Conservation (phyloP, 805 yeast genomes). For the Naumovozyma baii region DNA sequence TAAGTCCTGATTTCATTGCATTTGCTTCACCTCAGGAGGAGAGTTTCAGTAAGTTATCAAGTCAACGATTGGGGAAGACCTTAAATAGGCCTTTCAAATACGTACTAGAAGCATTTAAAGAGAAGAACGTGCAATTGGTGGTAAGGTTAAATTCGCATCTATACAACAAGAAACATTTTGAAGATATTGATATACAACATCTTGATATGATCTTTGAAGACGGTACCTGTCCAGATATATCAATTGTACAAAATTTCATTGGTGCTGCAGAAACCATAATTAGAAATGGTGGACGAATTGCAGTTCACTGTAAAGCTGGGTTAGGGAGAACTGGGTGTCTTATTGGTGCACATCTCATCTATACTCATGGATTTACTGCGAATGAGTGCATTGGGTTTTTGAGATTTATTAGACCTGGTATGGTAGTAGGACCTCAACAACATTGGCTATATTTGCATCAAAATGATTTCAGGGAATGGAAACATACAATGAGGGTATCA, state of each 20-base stretch:
- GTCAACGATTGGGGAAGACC: constrained; percentile 10
- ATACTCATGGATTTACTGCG: constrained; percentile 93
- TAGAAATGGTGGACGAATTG: constrained; percentile 77
- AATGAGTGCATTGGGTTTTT: constrained; percentile 90
- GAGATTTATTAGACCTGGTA: constrained; percentile 94
- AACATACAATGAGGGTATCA: constrained; percentile 77
- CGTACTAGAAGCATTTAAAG: constrained; percentile 66
- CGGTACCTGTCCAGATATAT: constrained; percentile 96
- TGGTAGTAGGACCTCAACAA: constrained; percentile 99
- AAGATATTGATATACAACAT: constrained; percentile 72
- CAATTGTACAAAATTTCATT: constrained; percentile 78
- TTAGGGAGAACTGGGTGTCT: constrained; percentile 95
- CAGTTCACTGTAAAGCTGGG: constrained; percentile 99
- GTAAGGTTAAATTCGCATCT: constrained; percentile 85
- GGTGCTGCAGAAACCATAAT: constrained; percentile 91
- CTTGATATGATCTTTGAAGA: constrained; percentile 94
- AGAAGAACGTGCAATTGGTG: constrained; percentile 74
- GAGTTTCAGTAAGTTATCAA: constrained; percentile 18
- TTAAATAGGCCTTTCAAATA: constrained; percentile 66
- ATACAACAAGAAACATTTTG: constrained; percentile 75
- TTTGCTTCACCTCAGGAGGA: constrained; percentile 91
- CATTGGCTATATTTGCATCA: constrained; percentile 96
- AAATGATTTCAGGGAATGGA: constrained; percentile 91
- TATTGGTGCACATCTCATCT: constrained; percentile 92
- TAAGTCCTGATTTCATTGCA: constrained; percentile 89